Evolutionary conservation across 2,329 filamentous ascomycete species (phyloP).

Genomic region (Fusarium chlamydosporum): DNA sequence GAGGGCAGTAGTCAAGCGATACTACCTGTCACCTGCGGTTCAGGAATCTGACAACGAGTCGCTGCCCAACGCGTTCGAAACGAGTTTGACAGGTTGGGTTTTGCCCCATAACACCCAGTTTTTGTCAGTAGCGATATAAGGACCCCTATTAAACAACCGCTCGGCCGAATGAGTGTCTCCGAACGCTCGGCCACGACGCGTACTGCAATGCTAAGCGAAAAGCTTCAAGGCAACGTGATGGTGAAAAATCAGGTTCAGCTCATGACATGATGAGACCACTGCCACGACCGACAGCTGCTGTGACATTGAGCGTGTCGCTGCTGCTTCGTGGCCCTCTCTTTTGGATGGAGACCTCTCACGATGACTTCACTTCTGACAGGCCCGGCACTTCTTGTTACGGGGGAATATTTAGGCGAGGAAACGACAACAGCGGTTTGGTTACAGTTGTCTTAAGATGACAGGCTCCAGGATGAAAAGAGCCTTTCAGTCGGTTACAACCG

Average conservation of each 20-base stretch:
- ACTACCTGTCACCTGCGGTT: slow-evolving; percentile 31
- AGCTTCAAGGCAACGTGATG: slow-evolving; percentile 36
- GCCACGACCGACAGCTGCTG: slow-evolving; percentile 13
- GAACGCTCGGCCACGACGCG: slow-evolving; percentile 21
- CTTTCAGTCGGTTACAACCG: slow-evolving; percentile 39
- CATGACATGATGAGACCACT: slow-evolving; percentile 27
- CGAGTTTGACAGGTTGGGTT: slow-evolving; percentile 28
- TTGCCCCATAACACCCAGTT: slow-evolving; percentile 30
- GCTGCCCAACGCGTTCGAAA: slow-evolving; percentile 31
- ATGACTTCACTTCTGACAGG: slow-evolving; percentile 47
- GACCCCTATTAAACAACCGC: slow-evolving; percentile 37
- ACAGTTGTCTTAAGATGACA: slow-evolving; percentile 24
- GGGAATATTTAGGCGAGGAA: slow-evolving; percentile 22
- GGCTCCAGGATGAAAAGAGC: slow-evolving; percentile 27
- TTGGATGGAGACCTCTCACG: slow-evolving; percentile 35
- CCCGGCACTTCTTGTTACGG: slow-evolving; percentile 12
- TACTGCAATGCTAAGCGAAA: slow-evolving; percentile 16
- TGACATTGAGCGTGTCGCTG: slow-evolving; percentile 37
- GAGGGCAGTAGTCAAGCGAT: slow-evolving; percentile 21
- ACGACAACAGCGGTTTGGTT: slow-evolving; percentile 23
- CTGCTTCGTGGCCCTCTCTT: slow-evolving; percentile 12
- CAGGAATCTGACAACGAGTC: slow-evolving; percentile 24
- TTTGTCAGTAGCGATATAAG: slow-evolving; percentile 29
- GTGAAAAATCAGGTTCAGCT: slow-evolving; percentile 25
- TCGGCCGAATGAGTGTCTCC: slow-evolving; percentile 42